These are phyloP conservation scores for Calocybe gambosa DNA, from an alignment of 1,284 basidiomycete species.

Conservation along the genomic window DNA sequence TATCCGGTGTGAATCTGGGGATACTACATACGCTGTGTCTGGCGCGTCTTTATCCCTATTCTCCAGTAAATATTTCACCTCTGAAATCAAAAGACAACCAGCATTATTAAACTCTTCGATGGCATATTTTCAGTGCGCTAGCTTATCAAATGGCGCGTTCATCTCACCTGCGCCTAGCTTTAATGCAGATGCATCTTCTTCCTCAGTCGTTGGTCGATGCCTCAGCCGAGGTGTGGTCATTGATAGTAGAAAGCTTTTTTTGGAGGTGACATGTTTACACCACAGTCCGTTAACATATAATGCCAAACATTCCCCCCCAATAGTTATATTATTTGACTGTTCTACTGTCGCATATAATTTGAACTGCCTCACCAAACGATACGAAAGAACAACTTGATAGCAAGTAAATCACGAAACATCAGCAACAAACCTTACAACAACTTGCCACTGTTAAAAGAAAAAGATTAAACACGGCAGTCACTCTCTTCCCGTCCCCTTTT, in stretches of 20 bases:
- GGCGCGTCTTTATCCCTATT: slow-evolving; percentile 80
- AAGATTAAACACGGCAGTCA: not conserved
- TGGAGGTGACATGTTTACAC: slow-evolving; percentile 1
- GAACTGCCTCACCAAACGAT: slow-evolving; percentile 7
- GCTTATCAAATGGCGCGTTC: too few relatives aligned
- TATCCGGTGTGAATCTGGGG: not conserved
- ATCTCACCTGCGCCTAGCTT: slow-evolving; percentile 58
- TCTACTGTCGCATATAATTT: slow-evolving; percentile 7
- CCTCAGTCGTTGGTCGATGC: slow-evolving; percentile 48
- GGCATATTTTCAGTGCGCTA: too few relatives aligned
- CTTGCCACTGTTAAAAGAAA: slow-evolving; percentile 1
- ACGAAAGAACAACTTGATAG: slow-evolving; percentile 13
- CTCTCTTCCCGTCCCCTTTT: not conserved
- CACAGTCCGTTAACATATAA: slow-evolving; percentile 1
- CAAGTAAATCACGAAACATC: slow-evolving; percentile 17
- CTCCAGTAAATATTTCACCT: slow-evolving; percentile 86
- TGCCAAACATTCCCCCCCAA: not conserved
- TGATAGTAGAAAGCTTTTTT: slow-evolving; percentile 7
- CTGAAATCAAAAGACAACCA: slow-evolving; percentile 85
- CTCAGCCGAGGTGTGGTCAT: slow-evolving; percentile 39
- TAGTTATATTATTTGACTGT: slow-evolving; percentile 8
- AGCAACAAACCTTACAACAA: slow-evolving; percentile 7
- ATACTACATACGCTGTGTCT: slow-evolving; percentile 64
- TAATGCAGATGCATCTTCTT: slow-evolving; percentile 65
- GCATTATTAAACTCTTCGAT: slow-evolving; percentile 81